phyloP scores from a whole-genome alignment of 2,329 filamentous ascomycete species.

The Blastomyces parvus region DNA sequence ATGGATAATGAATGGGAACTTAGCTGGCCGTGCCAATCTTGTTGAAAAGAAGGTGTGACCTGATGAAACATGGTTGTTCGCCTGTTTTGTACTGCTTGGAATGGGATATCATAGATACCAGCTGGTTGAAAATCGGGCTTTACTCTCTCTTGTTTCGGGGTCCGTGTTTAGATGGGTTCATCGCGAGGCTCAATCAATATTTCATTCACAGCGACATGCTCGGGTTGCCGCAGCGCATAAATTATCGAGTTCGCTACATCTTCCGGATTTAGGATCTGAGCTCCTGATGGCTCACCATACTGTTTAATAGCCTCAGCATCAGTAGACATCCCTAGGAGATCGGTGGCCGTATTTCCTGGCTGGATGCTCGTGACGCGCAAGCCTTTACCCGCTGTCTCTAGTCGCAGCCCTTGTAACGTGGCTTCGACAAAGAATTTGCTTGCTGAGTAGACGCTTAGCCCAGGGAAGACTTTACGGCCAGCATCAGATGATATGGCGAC shows the following conservation, averaged over 20 bases:
- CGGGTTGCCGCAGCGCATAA: conserved; percentile 63
- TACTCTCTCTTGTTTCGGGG: too few relatives aligned
- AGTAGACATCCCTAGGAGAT: conserved; percentile 63
- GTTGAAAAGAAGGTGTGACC: background rate
- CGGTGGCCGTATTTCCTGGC: conserved; percentile 67
- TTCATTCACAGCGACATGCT: conserved; percentile 71
- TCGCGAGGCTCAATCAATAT: conserved; percentile 68
- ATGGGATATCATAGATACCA: background rate
- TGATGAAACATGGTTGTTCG: background rate
- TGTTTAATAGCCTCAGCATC: conserved; percentile 69
- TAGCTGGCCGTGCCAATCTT: background rate
- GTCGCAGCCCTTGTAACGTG: conserved; percentile 61
- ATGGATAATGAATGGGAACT: background rate
- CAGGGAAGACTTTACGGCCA: conserved; percentile 71
- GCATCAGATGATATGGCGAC: conserved; percentile 76
- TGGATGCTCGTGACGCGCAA: conserved; percentile 65
- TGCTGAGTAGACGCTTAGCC: conserved; percentile 70
- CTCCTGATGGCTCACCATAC: conserved; percentile 64
- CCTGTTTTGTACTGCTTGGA: background rate
- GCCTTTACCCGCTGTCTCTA: conserved; percentile 66
- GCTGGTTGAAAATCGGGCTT: background rate
- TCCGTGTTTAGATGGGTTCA: conserved; percentile 53
- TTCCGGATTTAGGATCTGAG: conserved; percentile 62
- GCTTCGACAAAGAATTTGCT: conserved; percentile 82
- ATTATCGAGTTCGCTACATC: conserved; percentile 66